phyloP scores from a whole-genome alignment of 345 rosid species.

The Barbarea vulgaris region DNA sequence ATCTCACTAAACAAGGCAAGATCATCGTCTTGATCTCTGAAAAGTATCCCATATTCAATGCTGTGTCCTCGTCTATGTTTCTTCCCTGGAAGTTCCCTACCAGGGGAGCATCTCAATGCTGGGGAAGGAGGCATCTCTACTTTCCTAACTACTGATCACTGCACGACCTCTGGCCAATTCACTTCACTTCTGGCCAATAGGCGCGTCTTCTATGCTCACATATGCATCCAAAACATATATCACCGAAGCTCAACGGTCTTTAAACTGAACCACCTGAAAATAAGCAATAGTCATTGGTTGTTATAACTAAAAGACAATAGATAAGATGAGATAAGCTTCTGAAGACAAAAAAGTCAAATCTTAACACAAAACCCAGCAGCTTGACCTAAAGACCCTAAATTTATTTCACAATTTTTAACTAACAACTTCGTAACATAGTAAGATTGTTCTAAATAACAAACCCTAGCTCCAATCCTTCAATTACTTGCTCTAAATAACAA shows the following conservation, averaged over 20 bases:
- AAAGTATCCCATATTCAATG: conserved; percentile 64
- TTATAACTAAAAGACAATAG: background rate
- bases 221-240: conserved; percentile 22
- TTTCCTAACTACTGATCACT: conserved; percentile 22
- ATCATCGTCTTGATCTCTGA: conserved; percentile 81
- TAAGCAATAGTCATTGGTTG: conserved; percentile 14
- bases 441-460: conserved; percentile 23
- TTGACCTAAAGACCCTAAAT: conserved; percentile 18
- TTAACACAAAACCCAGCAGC: conserved; percentile 6
- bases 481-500: conserved; percentile 2
- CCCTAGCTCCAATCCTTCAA: conserved; percentile 21
- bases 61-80: conserved; percentile 75
- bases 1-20: conserved; percentile 86
- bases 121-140: conserved; percentile 90
- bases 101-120: conserved; percentile 73
- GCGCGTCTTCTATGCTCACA: conserved; percentile 26
- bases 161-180: background rate
- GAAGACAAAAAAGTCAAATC: conserved; percentile 30
- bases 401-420: background rate
- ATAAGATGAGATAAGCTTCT: conserved; percentile 13
- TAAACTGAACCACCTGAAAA: conserved; percentile 30
- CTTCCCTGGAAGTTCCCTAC: conserved; percentile 64
- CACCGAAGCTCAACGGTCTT: conserved; percentile 11
- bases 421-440: conserved; percentile 10
- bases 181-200: conserved; percentile 30